Evolutionary conservation across 495 filamentous ascomycete genomes (phyloP), one percentile per base, ranked within the genome.

Genomic region (Penicillium arizonense): DNA sequence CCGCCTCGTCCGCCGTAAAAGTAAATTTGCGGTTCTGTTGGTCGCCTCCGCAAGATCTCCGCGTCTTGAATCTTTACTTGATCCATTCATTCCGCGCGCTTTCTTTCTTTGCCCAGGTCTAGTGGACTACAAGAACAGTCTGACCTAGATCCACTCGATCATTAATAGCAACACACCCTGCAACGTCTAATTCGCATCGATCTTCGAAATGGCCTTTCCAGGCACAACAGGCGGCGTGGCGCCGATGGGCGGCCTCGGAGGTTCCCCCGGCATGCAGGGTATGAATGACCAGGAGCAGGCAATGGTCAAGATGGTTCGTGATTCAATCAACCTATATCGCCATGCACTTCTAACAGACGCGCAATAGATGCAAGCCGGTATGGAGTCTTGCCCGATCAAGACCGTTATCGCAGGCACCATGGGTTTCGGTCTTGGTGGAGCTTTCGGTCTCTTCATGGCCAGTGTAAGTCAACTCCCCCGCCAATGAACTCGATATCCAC

Each of bases 391-490:
- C 70, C 87, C 86, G 10, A 80, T 82, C 33, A 96, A 96, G 64
- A 89, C 89, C 11, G 86, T 80, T 47, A 82, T 97, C 42, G 83
- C 89, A 2, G 93, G 91, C 34, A 87, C 80, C 14, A 90, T 90
- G 77, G 92, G 92, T 10, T 96, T 96, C 63, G 92, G 83, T 24
- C 83, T 97, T 36, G 92, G 92, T 47, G 93, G 90, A 58, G 71
- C 89, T n/a, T 96, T 97, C 58, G 92, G 92, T 43, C 75, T 97
- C 54, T 96, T 97, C 71, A 96, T 96, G 90, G 90, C 92, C 47
- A 88, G 87, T 68, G 87, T 92, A 81, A 51, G 86, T 78, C 16
- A 12, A 14, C 34, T 44, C 8, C 35, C 28, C 18, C 49, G 9
- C 23, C 23, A 24, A 24, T 4, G 3, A 4, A 14, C 43, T 3